phyloP scores from a whole-genome alignment of 2,329 filamentous ascomycete species.

The Alternaria panax region DNA sequence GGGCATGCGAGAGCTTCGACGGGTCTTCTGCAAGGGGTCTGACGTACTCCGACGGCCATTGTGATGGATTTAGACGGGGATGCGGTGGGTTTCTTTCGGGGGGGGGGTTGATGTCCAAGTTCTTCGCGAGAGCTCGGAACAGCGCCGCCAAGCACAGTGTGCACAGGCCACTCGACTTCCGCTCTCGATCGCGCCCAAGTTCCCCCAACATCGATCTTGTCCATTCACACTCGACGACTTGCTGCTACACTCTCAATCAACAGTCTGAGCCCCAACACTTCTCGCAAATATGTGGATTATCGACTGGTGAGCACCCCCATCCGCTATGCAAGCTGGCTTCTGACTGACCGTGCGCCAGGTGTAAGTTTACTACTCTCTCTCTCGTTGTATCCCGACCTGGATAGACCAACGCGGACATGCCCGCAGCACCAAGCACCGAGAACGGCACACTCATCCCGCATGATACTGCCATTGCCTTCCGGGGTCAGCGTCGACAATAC shows the following conservation, averaged over 20 bases:
- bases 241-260: background rate
- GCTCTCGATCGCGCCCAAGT: slow-evolving; percentile 11
- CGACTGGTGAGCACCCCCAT: slow-evolving; percentile 70
- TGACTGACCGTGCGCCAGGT: slow-evolving; percentile 35
- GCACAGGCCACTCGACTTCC: slow-evolving; percentile 8
- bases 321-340: background rate
- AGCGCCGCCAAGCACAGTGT: slow-evolving; percentile 16
- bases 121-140: slow-evolving; percentile 30
- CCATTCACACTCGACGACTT: slow-evolving; percentile 2
- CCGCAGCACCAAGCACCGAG: background rate
- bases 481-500: background rate
- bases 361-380: slow-evolving; percentile 33
- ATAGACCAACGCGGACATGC: background rate
- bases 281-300: slow-evolving; percentile 78
- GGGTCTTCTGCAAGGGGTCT: slow-evolving; percentile 18
- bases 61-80: slow-evolving; percentile 50
- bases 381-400: slow-evolving; percentile 5
- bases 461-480: background rate
- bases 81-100: slow-evolving; percentile 53
- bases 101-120: slow-evolving; percentile 55
- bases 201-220: slow-evolving; percentile 14
- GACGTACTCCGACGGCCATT: slow-evolving; percentile 56
- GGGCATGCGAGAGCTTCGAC: slow-evolving; percentile 32
- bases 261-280: slow-evolving; percentile 2
- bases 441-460: background rate